phyloP scores from a whole-genome alignment of 352 stramenopile species.

The Pythium phragmitis region DNA sequence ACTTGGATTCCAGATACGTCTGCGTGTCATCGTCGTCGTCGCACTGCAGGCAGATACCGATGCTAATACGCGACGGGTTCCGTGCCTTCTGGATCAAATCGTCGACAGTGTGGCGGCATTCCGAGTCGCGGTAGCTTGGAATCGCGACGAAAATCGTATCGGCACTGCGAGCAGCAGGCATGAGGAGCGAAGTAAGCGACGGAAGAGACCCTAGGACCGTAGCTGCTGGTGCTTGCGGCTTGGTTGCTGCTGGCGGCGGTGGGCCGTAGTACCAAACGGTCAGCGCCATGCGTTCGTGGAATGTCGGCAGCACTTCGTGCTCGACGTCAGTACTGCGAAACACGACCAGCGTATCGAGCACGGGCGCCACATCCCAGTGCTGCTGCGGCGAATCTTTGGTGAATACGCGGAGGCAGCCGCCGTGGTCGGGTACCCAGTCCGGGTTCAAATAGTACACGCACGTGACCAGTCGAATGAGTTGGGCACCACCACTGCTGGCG shows the following conservation, averaged over 20 bases:
- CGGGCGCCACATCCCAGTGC: conserved; percentile 75
- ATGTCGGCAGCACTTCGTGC: conserved; percentile 87
- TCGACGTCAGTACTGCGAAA: conserved; percentile 91
- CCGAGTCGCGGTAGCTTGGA: conserved; percentile 91
- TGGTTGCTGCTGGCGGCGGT: background rate
- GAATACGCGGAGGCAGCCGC: conserved; percentile 71
- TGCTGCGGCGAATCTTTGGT: conserved; percentile 6
- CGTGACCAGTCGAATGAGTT: conserved; percentile 63
- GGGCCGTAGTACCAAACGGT: conserved; percentile 94
- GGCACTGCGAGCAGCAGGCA: background rate
- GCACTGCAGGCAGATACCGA: conserved; percentile 89
- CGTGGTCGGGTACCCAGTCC: conserved; percentile 55
- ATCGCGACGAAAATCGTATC: conserved; percentile 93
- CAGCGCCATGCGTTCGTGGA: conserved; percentile 85
- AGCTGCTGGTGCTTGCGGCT: background rate
- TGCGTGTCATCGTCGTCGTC: conserved; percentile 50
- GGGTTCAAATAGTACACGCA: conserved; percentile 89
- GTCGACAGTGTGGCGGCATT: conserved; percentile 85
- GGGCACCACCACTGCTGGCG: conserved; percentile 2
- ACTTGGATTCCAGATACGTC: conserved; percentile 38
- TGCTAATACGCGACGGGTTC: conserved; percentile 63
- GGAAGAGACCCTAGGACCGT: background rate
- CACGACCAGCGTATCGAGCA: conserved; percentile 87
- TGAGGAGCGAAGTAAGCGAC: background rate
- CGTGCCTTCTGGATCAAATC: conserved; percentile 61